Conservation (phyloP, 1,139 yeast species). For the Suhomyces chickasaworum region DNA sequence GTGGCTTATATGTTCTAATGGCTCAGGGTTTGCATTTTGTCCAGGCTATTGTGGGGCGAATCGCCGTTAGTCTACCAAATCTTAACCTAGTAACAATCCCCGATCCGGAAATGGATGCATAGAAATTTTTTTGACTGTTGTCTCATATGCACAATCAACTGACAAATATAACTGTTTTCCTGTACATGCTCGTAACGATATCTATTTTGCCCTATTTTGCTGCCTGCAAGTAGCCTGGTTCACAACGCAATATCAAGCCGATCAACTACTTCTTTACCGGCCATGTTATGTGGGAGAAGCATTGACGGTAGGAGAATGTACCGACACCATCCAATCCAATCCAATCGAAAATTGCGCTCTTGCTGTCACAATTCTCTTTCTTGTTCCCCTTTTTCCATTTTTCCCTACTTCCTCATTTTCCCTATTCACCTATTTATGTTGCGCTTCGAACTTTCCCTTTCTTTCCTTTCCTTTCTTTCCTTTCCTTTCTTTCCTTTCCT, state of each 20-base stretch:
- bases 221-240: not conserved
- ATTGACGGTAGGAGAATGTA: not conserved
- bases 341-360: too few species aligned
- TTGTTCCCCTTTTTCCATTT: too few species aligned
- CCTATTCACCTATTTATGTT: too few species aligned
- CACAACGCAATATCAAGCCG: not conserved
- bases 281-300: conserved; percentile 1
- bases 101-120: conserved; percentile 10
- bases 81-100: conserved; percentile 8
- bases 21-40: not conserved
- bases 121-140: conserved; percentile 10
- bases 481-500: too few species aligned
- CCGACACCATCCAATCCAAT: too few species aligned
- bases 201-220: not conserved
- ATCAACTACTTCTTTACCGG: not conserved
- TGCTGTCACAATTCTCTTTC: too few species aligned
- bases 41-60: conserved; percentile 1
- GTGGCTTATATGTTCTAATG: conserved; percentile 1
- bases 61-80: conserved; percentile 4
- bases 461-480: too few species aligned
- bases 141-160: conserved; percentile 5
- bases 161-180: conserved; percentile 4
- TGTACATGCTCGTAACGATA: conserved; percentile 9
- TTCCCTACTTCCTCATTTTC: too few species aligned
- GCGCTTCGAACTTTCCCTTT: too few species aligned